These are phyloP conservation scores for Bipolaris victoriae DNA, from an alignment of 2,329 filamentous ascomycete genomes.

Conservation along the genomic window DNA sequence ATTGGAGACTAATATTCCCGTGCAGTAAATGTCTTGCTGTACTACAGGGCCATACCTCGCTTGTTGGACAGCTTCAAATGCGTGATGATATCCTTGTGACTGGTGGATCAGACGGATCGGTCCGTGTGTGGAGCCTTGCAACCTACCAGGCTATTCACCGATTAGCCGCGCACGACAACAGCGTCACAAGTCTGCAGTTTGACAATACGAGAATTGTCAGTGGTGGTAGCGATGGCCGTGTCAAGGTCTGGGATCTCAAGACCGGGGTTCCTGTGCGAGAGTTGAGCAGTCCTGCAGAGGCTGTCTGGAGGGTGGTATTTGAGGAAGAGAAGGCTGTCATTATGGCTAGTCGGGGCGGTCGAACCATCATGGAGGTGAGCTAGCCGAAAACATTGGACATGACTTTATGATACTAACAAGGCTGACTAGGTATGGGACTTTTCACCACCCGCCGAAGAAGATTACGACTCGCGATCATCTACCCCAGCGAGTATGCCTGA, in stretches of 20 bases:
- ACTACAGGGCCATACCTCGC: constrained; percentile 92
- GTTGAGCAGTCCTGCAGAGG: constrained; percentile 87
- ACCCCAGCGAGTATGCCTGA: constrained; percentile 55
- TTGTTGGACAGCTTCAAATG: constrained; percentile 96
- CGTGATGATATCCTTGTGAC: constrained; percentile 93
- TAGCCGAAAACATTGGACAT: not conserved
- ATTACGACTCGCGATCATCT: constrained; percentile 45
- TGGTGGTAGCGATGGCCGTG: constrained; percentile 93
- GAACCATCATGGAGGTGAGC: constrained; percentile 96
- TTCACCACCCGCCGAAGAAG: constrained; percentile 72
- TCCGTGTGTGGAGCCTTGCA: constrained; percentile 93
- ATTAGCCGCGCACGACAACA: constrained; percentile 95
- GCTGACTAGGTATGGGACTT: constrained; percentile 84
- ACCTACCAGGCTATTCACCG: constrained; percentile 92
- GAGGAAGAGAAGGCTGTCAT: constrained; percentile 98
- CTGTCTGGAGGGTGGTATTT: constrained; percentile 97
- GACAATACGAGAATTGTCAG: constrained; percentile 95
- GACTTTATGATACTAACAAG: constrained; percentile 35
- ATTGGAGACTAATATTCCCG: constrained; percentile 17
- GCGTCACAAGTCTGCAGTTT: constrained; percentile 96
- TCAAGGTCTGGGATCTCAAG: constrained; percentile 97
- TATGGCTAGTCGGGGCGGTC: constrained; percentile 80
- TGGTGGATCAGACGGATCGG: constrained; percentile 93
- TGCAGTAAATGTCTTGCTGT: constrained; percentile 78
- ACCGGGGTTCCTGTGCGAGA: constrained; percentile 90